Conservation (phyloP, 441 rosid species). For the Metrosideros polymorpha region DNA sequence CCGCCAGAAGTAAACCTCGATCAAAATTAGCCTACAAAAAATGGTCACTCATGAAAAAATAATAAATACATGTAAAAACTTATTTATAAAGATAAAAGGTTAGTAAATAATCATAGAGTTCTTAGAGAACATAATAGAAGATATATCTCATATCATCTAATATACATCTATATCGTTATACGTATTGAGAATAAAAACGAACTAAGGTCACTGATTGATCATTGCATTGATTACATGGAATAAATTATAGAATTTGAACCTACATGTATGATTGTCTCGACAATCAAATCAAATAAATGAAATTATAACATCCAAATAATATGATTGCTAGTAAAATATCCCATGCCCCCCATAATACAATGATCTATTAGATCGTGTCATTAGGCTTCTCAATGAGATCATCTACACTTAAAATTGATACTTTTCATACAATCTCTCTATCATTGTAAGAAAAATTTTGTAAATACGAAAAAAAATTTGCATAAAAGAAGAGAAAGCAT, state of each 20-base stretch:
- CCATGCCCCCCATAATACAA: background rate
- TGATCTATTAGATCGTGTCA: background rate
- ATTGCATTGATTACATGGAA: no score
- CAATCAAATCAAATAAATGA: background rate
- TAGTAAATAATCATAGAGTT: no score
- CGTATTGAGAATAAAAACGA: no score
- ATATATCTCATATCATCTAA: no score
- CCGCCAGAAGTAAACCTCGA: no score
- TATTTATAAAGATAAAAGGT: no score
- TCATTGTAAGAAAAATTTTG: background rate
- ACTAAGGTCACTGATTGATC: background rate
- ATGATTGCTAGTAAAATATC: background rate
- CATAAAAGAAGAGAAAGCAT: background rate
- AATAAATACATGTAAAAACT: no score
- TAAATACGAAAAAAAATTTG: background rate
- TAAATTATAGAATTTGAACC: background rate
- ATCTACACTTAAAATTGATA: background rate
- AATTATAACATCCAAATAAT: background rate
- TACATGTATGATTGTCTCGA: background rate
- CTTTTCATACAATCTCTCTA: no score
- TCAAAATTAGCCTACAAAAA: no score
- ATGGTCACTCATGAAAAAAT: no score
- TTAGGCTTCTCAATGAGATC: fast-evolving
- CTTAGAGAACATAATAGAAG: no score
- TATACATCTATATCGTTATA: no score